These are phyloP conservation scores for Termitomyces titanicus DNA, from an alignment of 768 basidiomycete species.

Conservation along the genomic window DNA sequence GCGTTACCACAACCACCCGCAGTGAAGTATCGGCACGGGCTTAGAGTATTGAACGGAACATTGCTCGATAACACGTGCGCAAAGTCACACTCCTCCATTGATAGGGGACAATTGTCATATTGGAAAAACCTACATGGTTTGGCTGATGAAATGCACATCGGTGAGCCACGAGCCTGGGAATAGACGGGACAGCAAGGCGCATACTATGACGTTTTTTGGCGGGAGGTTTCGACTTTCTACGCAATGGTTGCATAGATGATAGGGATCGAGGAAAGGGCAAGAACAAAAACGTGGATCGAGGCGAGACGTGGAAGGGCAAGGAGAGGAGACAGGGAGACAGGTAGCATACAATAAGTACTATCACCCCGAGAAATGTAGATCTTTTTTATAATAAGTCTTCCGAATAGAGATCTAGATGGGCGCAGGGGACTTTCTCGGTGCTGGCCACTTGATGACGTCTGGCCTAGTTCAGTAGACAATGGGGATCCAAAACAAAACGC, in stretches of 20 bases:
- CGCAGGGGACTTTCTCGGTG: conserved; percentile 17
- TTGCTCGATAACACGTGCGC: conserved; percentile 34
- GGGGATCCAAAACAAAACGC: conserved; percentile 22
- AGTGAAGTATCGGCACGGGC: conserved; percentile 31
- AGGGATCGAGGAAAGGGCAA: conserved; percentile 2
- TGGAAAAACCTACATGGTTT: conserved; percentile 51
- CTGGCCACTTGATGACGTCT: conserved; percentile 8
- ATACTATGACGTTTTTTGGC: conserved; percentile 40
- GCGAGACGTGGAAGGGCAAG: background rate
- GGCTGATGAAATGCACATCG: conserved; percentile 24
- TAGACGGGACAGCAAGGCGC: conserved; percentile 5
- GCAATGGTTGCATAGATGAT: conserved; percentile 23
- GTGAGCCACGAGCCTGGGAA: conserved; percentile 8
- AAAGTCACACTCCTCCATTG: conserved; percentile 46
- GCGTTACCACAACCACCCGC: conserved; percentile 35
- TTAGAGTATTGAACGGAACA: conserved; percentile 17
- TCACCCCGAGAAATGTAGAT: conserved; percentile 7
- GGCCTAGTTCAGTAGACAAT: conserved; percentile 21
- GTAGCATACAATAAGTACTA: conserved; percentile 3
- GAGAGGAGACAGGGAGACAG: background rate
- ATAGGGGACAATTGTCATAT: conserved; percentile 34
- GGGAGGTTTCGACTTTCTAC: conserved; percentile 24
- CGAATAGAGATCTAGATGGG: conserved; percentile 21
- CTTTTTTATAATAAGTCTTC: conserved; percentile 29
- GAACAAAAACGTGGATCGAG: background rate